phyloP scores from a whole-genome alignment of 2,329 filamentous ascomycete species.

The Xylariomycetidae sp. region DNA sequence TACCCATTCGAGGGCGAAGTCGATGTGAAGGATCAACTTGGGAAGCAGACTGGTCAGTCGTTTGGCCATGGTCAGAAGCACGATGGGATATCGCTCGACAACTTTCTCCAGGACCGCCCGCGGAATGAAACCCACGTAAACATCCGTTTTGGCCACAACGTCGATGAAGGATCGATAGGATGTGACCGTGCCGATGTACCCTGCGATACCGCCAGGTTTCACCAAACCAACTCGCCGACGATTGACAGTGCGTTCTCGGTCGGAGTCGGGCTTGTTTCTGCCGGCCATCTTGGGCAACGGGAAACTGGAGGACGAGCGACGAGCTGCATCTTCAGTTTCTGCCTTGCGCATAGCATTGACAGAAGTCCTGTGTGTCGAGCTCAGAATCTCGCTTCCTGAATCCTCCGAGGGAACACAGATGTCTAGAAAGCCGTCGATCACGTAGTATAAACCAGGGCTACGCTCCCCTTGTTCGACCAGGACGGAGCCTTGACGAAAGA shows the following conservation, averaged over 20 bases:
- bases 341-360: constrained; percentile 29
- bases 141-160: constrained; percentile 94
- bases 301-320: constrained; percentile 12
- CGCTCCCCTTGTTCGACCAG: constrained; percentile 94
- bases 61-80: constrained; percentile 93
- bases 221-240: constrained; percentile 78
- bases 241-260: constrained; percentile 31
- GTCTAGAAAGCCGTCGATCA: constrained; percentile 93
- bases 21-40: constrained; percentile 86
- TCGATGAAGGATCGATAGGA: constrained; percentile 96
- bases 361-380: constrained; percentile 29
- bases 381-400: constrained; percentile 34
- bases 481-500: constrained; percentile 89
- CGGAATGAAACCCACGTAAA: constrained; percentile 93
- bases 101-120: constrained; percentile 81
- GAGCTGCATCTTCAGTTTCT: constrained; percentile 18
- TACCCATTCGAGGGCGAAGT: constrained; percentile 97
- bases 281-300: constrained; percentile 22
- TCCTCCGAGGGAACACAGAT: constrained; percentile 76
- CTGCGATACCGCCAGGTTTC: constrained; percentile 89
- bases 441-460: constrained; percentile 95
- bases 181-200: constrained; percentile 89
- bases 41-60: constrained; percentile 84
- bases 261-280: constrained; percentile 31
- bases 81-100: constrained; percentile 85